Conservation (phyloP, 2,329 filamentous ascomycete genomes). For the Diplodia seriata region DNA sequence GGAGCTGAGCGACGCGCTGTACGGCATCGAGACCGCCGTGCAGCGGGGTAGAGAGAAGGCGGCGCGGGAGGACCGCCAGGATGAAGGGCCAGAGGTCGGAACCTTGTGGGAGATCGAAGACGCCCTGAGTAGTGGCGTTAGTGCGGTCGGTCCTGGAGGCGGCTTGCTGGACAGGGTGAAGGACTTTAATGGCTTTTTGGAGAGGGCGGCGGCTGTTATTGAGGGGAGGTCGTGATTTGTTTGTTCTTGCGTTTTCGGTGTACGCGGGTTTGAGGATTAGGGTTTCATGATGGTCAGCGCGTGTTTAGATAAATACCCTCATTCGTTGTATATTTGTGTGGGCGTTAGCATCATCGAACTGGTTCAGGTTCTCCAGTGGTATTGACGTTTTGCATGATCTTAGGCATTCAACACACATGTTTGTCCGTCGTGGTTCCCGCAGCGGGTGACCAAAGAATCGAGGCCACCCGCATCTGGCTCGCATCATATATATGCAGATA, state of each 20-base stretch:
- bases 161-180: slow-evolving; percentile 43
- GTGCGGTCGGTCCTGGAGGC: slow-evolving; percentile 42
- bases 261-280: too few relatives aligned
- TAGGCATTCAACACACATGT: too few relatives aligned
- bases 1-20: slow-evolving; percentile 43
- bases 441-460: too few relatives aligned
- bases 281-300: neutral
- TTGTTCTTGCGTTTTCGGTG: neutral
- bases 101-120: slow-evolving; percentile 35
- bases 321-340: neutral
- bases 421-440: too few relatives aligned
- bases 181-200: slow-evolving; percentile 45
- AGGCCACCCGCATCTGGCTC: too few relatives aligned
- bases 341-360: neutral
- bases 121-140: slow-evolving; percentile 42
- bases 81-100: slow-evolving; percentile 44
- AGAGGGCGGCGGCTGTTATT: slow-evolving; percentile 45
- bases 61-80: slow-evolving; percentile 40
- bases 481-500: too few relatives aligned
- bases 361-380: too few relatives aligned
- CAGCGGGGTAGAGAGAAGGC: slow-evolving; percentile 45
- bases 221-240: slow-evolving; percentile 39
- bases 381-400: too few relatives aligned
- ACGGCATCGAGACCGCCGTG: slow-evolving; percentile 48
- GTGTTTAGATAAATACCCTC: slow-evolving; percentile 11